Percentiles rank a stretch among this genome's conserved stretches.
These are phyloP conservation scores for Microbotryum saponariae DNA, from an alignment of 1,284 basidiomycete species.

Conservation along the genomic window DNA sequence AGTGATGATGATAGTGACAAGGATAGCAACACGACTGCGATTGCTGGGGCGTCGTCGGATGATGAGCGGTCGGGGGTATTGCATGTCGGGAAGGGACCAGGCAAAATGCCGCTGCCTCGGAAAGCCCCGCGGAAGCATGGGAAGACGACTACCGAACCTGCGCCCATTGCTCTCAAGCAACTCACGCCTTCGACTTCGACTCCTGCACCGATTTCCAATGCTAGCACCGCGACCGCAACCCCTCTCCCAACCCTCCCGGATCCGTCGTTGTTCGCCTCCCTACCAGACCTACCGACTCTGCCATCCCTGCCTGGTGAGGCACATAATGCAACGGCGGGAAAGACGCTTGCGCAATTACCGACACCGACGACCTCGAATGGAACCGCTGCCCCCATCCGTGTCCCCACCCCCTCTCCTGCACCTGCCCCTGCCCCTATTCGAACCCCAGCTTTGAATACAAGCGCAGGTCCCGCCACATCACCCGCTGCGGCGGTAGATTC, in stretches of 20 bases:
- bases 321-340: not conserved
- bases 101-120: conserved; percentile 1
- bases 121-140: not conserved
- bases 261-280: not conserved
- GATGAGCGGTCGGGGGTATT: too few relatives aligned
- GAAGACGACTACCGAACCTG: not conserved
- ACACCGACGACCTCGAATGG: not conserved
- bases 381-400: not conserved
- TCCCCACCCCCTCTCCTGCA: not conserved
- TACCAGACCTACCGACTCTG: not conserved
- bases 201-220: too few relatives aligned
- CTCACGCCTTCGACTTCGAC: too few relatives aligned
- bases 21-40: too few relatives aligned
- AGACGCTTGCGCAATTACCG: not conserved
- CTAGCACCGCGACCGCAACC: not conserved
- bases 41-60: too few relatives aligned
- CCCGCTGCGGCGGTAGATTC: not conserved
- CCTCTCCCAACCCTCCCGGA: not conserved
- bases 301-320: not conserved
- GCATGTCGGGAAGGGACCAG: not conserved
- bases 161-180: too few relatives aligned
- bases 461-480: not conserved
- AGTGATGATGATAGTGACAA: too few relatives aligned
- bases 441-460: not conserved
- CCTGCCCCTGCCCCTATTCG: not conserved